Evolutionary conservation across 768 basidiomycete species (phyloP), one percentile per base, ranked within the genome.

Genomic region (Collybia mongolica): DNA sequence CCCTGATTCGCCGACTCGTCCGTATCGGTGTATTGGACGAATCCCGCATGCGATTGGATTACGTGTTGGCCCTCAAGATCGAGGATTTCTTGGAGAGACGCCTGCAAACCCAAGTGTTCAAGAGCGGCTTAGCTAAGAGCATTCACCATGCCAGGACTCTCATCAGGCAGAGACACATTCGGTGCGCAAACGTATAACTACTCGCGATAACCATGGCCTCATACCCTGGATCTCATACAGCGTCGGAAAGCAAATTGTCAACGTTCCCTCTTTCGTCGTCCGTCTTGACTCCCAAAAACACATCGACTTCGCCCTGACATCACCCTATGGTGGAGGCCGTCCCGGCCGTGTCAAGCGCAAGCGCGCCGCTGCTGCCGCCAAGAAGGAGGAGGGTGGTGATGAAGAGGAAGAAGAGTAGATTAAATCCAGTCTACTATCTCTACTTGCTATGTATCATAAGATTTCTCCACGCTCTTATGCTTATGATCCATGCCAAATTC

Each of bases 21-120:
- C 94, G 97, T 65, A 98, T 99, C 65, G 97, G 97, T 81, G 97
- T 99, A 80, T 89, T 99, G 72, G 97, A 98, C 70, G 97, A 99
- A 81, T 74, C 83, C 57, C 89, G 95, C 72, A 98, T 99, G 97
- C 86, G 96, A 73, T 91, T 99, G 75, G 97, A 99, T 89, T 99
- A 99, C 87, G 97, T 98, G 80, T 80, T 99, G 72, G 97, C 96
- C 47, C 79, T 98, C 63, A 98, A 98, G 80, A 86, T 98, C 63
- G 97, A 99, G 73, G 97, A 99, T 76, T 99, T 99, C 88, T 89
- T 99, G 88, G 97, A 99, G 82, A 83, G 97, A 64, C 79, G 97
- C 62, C 76, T 99, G 67, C 97, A 99, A 77, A 99, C 97, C 36
- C 97, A 98, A 79, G 97, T 99, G 63, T 99, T 98, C 90, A 98